phyloP scores from a whole-genome alignment of 805 yeast genomes.

The Ogataea chonburiensis region DNA sequence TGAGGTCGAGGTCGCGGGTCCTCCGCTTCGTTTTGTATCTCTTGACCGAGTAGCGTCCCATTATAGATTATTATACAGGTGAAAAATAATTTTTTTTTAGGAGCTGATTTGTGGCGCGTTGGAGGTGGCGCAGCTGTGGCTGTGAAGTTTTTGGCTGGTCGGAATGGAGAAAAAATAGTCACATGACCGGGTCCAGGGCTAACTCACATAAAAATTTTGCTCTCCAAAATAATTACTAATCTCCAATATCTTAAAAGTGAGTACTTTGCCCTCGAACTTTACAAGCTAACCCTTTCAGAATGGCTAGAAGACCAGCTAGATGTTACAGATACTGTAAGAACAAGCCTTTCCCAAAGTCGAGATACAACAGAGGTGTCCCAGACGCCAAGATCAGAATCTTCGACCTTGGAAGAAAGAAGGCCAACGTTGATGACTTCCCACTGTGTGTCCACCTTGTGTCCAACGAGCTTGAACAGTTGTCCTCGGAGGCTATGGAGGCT shows the following conservation, averaged over 20 bases:
- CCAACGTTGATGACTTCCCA: constrained; percentile 99
- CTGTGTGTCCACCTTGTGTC: constrained; percentile 99
- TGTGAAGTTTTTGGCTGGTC: neutral
- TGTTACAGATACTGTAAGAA: constrained; percentile 99
- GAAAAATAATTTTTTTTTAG: constrained; percentile 2
- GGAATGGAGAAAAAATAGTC: neutral
- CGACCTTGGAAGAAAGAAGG: constrained; percentile 99
- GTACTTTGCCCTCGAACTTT: constrained; percentile 3
- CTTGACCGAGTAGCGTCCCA: constrained; percentile 87
- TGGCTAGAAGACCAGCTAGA: constrained; percentile 99
- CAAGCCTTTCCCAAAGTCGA: constrained; percentile 99
- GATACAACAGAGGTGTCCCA: constrained; percentile 99
- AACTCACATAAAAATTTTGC: constrained; percentile 7
- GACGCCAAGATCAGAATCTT: constrained; percentile 99
- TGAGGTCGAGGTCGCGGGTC: constrained; percentile 79
- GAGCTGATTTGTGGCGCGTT: constrained; percentile 4
- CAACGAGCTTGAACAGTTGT: constrained; percentile 98
- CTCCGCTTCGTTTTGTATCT: constrained; percentile 89
- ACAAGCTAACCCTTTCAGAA: constrained; percentile 48
- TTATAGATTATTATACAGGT: constrained; percentile 24
- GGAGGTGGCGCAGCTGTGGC: constrained; percentile 3
- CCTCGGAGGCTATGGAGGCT: constrained; percentile 99
- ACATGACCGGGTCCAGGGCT: constrained; percentile 9
- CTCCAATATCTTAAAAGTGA: constrained; percentile 11
- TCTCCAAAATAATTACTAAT: constrained; percentile 9